Percentiles rank a stretch among this genome's conserved stretches.
Evolutionary conservation across 495 filamentous ascomycete genomes (phyloP).

Genomic region (Neurospora tetrasperma): DNA sequence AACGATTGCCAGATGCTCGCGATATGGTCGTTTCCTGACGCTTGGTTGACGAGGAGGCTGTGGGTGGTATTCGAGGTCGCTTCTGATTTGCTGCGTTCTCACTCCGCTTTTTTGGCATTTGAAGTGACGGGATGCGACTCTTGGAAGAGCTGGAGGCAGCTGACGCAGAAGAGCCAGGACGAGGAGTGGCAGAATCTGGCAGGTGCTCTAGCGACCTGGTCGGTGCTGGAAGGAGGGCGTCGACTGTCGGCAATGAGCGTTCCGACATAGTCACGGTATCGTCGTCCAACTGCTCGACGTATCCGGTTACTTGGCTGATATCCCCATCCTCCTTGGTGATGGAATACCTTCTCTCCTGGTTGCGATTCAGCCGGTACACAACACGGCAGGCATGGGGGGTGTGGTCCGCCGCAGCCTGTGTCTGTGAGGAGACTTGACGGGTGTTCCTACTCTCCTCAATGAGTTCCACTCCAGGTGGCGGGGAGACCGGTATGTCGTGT

Average conservation of each 20-base stretch:
- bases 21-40: slow-evolving; percentile 11
- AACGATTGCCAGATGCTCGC: slow-evolving; percentile 19
- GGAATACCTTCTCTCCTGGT: slow-evolving; percentile 26
- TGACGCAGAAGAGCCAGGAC: slow-evolving; percentile 9
- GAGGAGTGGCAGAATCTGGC: neutral
- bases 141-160: slow-evolving; percentile 8
- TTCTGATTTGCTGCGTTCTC: slow-evolving; percentile 38
- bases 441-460: slow-evolving; percentile 38
- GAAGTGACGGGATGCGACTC: slow-evolving; percentile 4
- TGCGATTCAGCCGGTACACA: slow-evolving; percentile 25
- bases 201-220: slow-evolving; percentile 8
- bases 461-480: slow-evolving; percentile 58
- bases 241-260: neutral
- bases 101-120: slow-evolving; percentile 6
- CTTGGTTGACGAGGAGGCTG: slow-evolving; percentile 9
- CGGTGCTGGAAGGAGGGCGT: slow-evolving; percentile 8
- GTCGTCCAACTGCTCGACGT: slow-evolving; percentile 18
- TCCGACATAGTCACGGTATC: neutral
- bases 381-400: slow-evolving; percentile 8
- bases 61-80: slow-evolving; percentile 25
- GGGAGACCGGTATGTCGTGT: slow-evolving; percentile 45
- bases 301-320: slow-evolving; percentile 18
- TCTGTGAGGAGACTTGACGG: neutral
- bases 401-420: neutral
- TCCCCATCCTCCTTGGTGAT: slow-evolving; percentile 27